These are phyloP conservation scores for Cyclocybe cylindracea DNA, from an alignment of 768 basidiomycete species.

Conservation along the genomic window DNA sequence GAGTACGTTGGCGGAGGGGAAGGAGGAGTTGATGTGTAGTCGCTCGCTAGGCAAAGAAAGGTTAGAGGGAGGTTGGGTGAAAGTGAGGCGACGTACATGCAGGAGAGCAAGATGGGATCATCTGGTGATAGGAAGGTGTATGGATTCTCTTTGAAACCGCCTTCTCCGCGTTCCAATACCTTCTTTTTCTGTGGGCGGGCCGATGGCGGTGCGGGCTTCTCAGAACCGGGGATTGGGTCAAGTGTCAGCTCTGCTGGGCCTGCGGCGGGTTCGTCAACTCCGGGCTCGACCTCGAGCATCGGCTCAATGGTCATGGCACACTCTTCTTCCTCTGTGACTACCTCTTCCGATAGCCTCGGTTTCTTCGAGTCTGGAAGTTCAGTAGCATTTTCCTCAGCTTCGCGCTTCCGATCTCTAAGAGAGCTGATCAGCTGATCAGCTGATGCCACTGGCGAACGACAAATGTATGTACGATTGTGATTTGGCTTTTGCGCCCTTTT, in stretches of 20 bases:
- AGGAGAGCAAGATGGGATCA: slow-evolving; percentile 68
- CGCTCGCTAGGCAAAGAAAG: slow-evolving; percentile 52
- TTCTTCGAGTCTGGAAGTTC: slow-evolving; percentile 54
- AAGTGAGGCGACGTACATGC: slow-evolving; percentile 57
- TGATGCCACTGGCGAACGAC: neutral
- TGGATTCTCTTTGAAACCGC: slow-evolving; percentile 85
- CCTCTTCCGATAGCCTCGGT: slow-evolving; percentile 28
- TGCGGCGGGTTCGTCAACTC: neutral
- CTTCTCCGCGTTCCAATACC: slow-evolving; percentile 26
- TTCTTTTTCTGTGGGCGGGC: slow-evolving; percentile 17
- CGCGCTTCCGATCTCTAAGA: slow-evolving; percentile 52
- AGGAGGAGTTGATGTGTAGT: slow-evolving; percentile 66
- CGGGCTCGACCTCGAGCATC: neutral
- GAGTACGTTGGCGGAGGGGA: slow-evolving; percentile 78
- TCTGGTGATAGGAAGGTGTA: slow-evolving; percentile 77
- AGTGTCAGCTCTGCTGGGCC: neutral
- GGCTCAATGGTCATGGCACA: neutral
- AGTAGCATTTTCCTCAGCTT: slow-evolving; percentile 35
- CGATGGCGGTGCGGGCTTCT: slow-evolving; percentile 2
- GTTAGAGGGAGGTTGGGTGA: neutral
- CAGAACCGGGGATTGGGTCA: neutral
- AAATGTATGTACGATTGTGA: neutral
- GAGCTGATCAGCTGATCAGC: neutral
- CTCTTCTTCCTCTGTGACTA: slow-evolving; percentile 11
- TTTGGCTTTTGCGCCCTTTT: slow-evolving; percentile 22